A percentile compares a stretch with the other conserved stretches of the same genome.
These are phyloP conservation scores for Mortierella claussenii DNA, from an alignment of 192 early-diverging fungal genomes.

Conservation along the genomic window DNA sequence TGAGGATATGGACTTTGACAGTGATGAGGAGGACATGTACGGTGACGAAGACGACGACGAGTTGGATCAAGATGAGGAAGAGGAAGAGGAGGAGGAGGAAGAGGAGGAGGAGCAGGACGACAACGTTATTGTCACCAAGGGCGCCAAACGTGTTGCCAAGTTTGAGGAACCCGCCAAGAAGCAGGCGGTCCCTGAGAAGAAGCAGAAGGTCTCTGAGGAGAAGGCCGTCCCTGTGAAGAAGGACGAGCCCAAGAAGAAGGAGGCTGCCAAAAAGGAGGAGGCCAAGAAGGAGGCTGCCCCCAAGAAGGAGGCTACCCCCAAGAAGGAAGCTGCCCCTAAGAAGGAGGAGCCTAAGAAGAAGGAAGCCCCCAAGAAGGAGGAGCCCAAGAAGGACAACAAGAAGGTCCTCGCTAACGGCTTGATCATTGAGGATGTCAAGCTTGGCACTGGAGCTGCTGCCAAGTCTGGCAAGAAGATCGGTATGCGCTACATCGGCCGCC, in stretches of 20 bases:
- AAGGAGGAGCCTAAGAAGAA: constrained; percentile 63
- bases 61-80: constrained; percentile 56
- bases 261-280: constrained; percentile 55
- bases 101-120: constrained; percentile 55
- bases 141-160: constrained; percentile 55
- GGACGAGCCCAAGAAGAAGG: constrained; percentile 55
- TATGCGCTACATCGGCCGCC: constrained; percentile 95
- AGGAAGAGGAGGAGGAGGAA: constrained; percentile 60
- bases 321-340: constrained; percentile 58
- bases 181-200: constrained; percentile 51
- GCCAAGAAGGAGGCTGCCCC: constrained; percentile 52
- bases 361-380: constrained; percentile 55
- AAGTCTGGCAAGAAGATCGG: constrained; percentile 65
- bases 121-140: constrained; percentile 54
- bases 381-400: constrained; percentile 63
- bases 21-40: constrained; percentile 53
- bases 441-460: constrained; percentile 56
- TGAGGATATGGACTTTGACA: constrained; percentile 56
- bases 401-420: constrained; percentile 79
- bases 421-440: constrained; percentile 80
- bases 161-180: constrained; percentile 41
- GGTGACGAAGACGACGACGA: constrained; percentile 52
- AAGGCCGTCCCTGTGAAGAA: constrained; percentile 55
- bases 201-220: constrained; percentile 54
- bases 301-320: constrained; percentile 59